Conservation (phyloP, 345 rosid species). For the Pistacia atlantica region DNA sequence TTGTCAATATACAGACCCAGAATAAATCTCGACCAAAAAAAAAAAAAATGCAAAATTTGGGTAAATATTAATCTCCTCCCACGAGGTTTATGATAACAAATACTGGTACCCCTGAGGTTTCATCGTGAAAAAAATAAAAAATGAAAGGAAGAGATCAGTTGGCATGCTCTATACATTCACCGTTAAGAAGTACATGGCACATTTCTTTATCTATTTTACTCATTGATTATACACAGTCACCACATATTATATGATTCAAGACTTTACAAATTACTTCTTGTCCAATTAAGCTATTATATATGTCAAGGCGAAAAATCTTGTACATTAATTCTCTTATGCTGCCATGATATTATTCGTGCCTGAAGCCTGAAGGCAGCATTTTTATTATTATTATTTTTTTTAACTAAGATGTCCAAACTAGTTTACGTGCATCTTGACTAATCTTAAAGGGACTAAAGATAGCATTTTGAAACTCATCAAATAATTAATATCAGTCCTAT, state of each 20-base stretch:
- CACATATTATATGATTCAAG: background rate
- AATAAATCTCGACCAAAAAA: too few species aligned
- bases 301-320: background rate
- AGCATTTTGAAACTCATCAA: background rate
- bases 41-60: too few species aligned
- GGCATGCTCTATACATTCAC: constrained; percentile 9
- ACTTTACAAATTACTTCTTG: constrained; percentile 8
- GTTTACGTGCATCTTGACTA: too few species aligned
- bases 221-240: background rate
- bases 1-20: too few species aligned
- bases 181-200: background rate
- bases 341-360: constrained; percentile 7
- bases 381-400: too few species aligned
- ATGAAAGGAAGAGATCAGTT: background rate
- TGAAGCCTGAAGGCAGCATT: background rate
- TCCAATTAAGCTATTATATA: background rate
- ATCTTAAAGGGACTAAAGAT: too few species aligned
- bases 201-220: background rate
- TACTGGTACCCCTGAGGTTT: too few species aligned
- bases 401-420: too few species aligned
- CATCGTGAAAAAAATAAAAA: background rate
- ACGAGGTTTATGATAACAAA: too few species aligned
- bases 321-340: constrained; percentile 13
- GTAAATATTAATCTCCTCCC: too few species aligned
- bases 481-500: background rate